A percentile compares a stretch with the other conserved stretches of the same genome.
Conservation (phyloP, 1,284 basidiomycete species). For the Sanghuangporus weigelae region DNA sequence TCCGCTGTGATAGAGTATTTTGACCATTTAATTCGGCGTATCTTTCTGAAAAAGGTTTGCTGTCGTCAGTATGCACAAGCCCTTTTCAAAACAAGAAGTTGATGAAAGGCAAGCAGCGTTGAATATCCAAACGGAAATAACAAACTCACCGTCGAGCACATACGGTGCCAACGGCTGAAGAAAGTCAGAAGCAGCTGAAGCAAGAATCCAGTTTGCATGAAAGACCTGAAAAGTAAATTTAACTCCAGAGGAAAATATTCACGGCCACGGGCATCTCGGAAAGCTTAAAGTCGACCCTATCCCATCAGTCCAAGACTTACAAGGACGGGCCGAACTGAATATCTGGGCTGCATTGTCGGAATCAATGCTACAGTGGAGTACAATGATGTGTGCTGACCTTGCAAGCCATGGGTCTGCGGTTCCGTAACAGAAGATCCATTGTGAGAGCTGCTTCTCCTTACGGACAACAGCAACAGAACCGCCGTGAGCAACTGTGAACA, state of each 20-base stretch:
- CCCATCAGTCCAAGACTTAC: constrained; percentile 4
- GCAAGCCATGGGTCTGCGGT: constrained; percentile 15
- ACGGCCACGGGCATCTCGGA: not conserved
- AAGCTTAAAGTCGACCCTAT: not conserved
- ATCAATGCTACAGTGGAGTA: not conserved
- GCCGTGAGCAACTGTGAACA: constrained; percentile 15
- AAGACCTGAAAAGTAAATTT: constrained; percentile 14
- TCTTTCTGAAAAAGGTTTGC: not conserved
- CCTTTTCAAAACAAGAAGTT: not conserved
- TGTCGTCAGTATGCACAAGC: not conserved
- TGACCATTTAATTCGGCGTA: not conserved
- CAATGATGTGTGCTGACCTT: constrained; percentile 5
- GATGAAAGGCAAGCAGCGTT: not conserved
- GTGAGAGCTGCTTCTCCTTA: constrained; percentile 12
- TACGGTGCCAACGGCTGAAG: constrained; percentile 13
- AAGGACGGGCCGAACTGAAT: constrained; percentile 7
- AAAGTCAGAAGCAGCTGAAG: constrained; percentile 12
- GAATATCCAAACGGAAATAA: not conserved
- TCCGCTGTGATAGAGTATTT: not conserved
- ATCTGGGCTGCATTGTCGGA: not conserved
- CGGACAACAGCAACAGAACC: constrained; percentile 11
- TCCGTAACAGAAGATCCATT: constrained; percentile 19
- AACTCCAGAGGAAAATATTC: not conserved
- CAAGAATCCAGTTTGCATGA: constrained; percentile 19
- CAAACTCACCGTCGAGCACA: constrained; percentile 12